A percentile compares a stretch with the other conserved stretches of the same genome.
Evolutionary conservation across 148 eudicot genomes (phyloP).

Genomic region (Vaccinium vitisidaea): DNA sequence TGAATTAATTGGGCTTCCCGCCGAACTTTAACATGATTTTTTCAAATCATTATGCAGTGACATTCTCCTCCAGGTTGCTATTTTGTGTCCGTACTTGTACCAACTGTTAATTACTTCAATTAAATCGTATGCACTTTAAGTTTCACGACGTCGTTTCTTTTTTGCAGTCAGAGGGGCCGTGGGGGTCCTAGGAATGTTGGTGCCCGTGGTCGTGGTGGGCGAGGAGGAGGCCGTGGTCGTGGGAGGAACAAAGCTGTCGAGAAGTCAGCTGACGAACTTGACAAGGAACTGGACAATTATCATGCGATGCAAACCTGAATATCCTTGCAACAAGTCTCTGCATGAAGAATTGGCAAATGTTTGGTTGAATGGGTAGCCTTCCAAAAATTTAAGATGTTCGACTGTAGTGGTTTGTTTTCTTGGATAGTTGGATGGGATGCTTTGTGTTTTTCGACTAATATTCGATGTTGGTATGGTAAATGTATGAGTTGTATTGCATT

Average conservation of each 20-base stretch:
- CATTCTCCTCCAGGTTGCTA: background rate
- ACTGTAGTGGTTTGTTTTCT: background rate
- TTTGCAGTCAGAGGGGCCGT: conserved; percentile 43
- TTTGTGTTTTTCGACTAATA: background rate
- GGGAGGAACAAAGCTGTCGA: conserved; percentile 47
- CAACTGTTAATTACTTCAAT: background rate
- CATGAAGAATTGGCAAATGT: background rate
- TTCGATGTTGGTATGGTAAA: background rate
- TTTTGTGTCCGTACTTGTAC: background rate
- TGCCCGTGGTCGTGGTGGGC: conserved; percentile 49
- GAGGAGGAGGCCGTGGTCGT: conserved; percentile 44
- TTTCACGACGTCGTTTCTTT: background rate
- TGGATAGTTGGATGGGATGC: background rate
- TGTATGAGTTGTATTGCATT: background rate
- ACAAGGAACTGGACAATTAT: conserved; percentile 81
- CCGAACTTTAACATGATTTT: background rate
- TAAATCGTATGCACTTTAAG: background rate
- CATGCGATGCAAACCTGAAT: conserved; percentile 74
- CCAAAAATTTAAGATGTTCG: background rate
- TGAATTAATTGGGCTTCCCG: background rate
- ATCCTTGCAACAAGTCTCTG: background rate
- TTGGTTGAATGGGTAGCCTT: conserved; percentile 8
- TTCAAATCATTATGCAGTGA: background rate
- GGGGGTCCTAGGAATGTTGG: conserved; percentile 51
- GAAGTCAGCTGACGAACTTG: conserved; percentile 82